Evolutionary conservation across 805 yeast species (phyloP).

Genomic region (Candida railenensis): DNA sequence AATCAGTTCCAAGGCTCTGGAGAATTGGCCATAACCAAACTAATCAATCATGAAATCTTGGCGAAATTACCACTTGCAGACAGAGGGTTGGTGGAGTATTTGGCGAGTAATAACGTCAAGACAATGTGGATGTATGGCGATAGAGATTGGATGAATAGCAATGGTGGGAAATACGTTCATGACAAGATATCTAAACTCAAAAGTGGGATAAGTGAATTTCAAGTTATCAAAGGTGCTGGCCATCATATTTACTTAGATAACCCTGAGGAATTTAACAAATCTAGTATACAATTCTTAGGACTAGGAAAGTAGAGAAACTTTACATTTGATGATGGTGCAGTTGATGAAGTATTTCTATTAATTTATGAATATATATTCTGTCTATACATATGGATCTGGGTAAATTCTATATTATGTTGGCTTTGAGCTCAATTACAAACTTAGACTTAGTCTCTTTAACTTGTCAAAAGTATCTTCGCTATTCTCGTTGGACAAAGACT

Average conservation of each 20-base stretch:
- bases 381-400: not conserved
- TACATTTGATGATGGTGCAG: too few relatives aligned
- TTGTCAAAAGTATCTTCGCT: not conserved
- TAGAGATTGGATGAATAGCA: conserved; percentile 43
- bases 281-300: conserved; percentile 22
- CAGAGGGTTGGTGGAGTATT: conserved; percentile 32
- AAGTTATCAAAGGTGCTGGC: conserved; percentile 34
- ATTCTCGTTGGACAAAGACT: not conserved
- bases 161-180: conserved; percentile 35
- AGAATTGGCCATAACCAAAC: conserved; percentile 41
- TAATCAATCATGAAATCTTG: conserved; percentile 39
- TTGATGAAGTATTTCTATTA: too few relatives aligned
- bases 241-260: conserved; percentile 45
- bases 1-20: conserved; percentile 45
- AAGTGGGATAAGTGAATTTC: conserved; percentile 17
- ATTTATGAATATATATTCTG: not conserved
- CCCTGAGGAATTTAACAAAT: conserved; percentile 29
- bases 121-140: conserved; percentile 41
- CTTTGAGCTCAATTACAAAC: not conserved
- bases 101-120: conserved; percentile 20
- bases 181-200: conserved; percentile 19
- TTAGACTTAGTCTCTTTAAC: conserved; percentile 3
- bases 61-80: conserved; percentile 40
- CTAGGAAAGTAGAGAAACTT: not conserved
- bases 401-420: too few relatives aligned